These are phyloP conservation scores for Microstegium vimineum DNA, from an alignment of 176 grass and related monocot genomes.

Conservation along the genomic window DNA sequence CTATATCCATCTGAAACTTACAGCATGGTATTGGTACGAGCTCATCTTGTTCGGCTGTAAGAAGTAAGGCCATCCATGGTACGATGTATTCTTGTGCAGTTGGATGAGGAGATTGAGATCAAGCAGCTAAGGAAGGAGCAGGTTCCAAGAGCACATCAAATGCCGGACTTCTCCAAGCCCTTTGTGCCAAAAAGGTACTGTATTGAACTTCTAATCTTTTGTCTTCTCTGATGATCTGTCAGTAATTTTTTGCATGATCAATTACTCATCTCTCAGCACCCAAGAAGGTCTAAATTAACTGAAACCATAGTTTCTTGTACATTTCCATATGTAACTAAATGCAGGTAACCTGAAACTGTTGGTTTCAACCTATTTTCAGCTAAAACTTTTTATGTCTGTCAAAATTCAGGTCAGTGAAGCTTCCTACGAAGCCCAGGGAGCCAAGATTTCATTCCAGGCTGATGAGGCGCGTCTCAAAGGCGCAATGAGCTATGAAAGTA, in stretches of 20 bases:
- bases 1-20: background rate
- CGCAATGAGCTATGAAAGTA: conserved; percentile 8
- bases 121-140: conserved; percentile 58
- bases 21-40: background rate
- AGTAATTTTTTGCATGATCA: background rate
- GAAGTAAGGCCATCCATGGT: background rate
- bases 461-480: conserved; percentile 30
- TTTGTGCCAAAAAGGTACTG: conserved; percentile 76
- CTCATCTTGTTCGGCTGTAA: background rate
- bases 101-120: conserved; percentile 58
- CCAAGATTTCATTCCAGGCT: conserved; percentile 64
- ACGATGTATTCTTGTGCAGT: background rate
- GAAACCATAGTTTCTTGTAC: background rate
- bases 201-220: background rate
- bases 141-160: conserved; percentile 66
- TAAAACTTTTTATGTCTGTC: background rate
- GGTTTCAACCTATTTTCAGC: background rate
- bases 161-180: conserved; percentile 78
- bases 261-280: background rate
- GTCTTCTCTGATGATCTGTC: background rate
- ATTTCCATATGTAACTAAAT: background rate
- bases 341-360: background rate
- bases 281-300: background rate
- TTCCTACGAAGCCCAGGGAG: conserved; percentile 58
- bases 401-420: conserved; percentile 56